phyloP scores from a whole-genome alignment of 2,329 filamentous ascomycete genomes.

The Penicillium sp. region DNA sequence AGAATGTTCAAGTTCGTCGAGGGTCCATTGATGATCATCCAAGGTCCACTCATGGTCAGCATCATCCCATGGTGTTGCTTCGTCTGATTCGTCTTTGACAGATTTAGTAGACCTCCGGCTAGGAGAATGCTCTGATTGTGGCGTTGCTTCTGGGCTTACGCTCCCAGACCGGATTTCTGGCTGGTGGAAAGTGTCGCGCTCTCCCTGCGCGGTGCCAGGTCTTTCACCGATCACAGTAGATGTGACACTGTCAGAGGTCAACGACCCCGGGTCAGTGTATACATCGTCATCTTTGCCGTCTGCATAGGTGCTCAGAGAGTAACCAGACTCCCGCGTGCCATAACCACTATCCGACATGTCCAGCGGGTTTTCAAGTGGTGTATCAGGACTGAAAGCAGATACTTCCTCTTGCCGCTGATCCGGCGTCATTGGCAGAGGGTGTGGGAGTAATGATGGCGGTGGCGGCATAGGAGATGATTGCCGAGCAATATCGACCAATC shows the following conservation, averaged over 20 bases:
- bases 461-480: slow-evolving; percentile 33
- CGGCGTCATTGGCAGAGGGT: slow-evolving; percentile 35
- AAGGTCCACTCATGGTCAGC: slow-evolving; percentile 36
- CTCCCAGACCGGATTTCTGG: slow-evolving; percentile 25
- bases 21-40: slow-evolving; percentile 43
- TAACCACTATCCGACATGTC: slow-evolving; percentile 39
- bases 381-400: slow-evolving; percentile 43
- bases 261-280: slow-evolving; percentile 27
- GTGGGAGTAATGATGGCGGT: slow-evolving; percentile 21
- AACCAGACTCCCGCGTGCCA: slow-evolving; percentile 29
- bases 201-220: slow-evolving; percentile 17
- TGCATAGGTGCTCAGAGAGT: slow-evolving; percentile 25
- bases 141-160: slow-evolving; percentile 18
- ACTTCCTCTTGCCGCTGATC: slow-evolving; percentile 37
- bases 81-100: slow-evolving; percentile 31
- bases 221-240: slow-evolving; percentile 29
- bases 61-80: slow-evolving; percentile 31
- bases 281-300: slow-evolving; percentile 30
- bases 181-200: slow-evolving; percentile 17
- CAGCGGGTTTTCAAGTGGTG: slow-evolving; percentile 38
- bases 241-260: slow-evolving; percentile 27
- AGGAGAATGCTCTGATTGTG: slow-evolving; percentile 17
- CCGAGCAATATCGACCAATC: slow-evolving; percentile 40
- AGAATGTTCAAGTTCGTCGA: slow-evolving; percentile 40
- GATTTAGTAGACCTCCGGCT: slow-evolving; percentile 22